Evolutionary conservation across 495 filamentous ascomycete genomes (phyloP), one percentile per base, ranked within the genome.

Genomic region (Penicillium bialowiezense): DNA sequence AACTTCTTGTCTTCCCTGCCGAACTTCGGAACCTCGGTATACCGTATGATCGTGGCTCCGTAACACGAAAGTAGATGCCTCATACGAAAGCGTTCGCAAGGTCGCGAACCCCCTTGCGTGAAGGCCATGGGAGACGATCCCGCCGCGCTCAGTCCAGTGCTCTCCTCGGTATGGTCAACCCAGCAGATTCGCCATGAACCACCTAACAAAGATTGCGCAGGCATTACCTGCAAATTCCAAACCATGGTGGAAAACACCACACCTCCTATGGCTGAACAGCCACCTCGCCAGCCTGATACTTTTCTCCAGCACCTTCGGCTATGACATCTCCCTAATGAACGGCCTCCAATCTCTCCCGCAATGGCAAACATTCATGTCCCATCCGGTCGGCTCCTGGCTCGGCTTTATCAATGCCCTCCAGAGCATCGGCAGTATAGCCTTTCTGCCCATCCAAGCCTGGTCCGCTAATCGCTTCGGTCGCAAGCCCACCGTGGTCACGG

Each of bases 271-370:
- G 6, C 29, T 50, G 4, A 50, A 50, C 37, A n/a, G 3, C 13
- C 26, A 33, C n/a, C 32, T 50, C 19, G 37, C 29, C 17, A 24
- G 24, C 20, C 29, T 50, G 13, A 34, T 50, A 15, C 37, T 50
- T 7, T 50, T 50, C 37, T 33, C 37, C 9, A 26, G 47, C 8
- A 50, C 56, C n/a, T 34, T 48, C 3, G 58, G 62, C 19, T 64
- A 57, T 26, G 58, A 64, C 44, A 47, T 50, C 28, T 56, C 55
- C 1, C 34, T 64, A 3, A 42, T 64, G 15, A 65, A 60, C 39
- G 52, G 62, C 15, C 50, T 65, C 0, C 59, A 62, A 33, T 28
- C 49, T 0, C 36, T 65, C 0, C 43, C 48, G 3, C 24, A 34
- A 20, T 64, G 58, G 55, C 48, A 52, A 21, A 31, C 17, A 1